A percentile compares a stretch with the other conserved stretches of the same genome.
phyloP scores from a whole-genome alignment of 768 basidiomycete genomes.

The Cystobasidium tubakii region DNA sequence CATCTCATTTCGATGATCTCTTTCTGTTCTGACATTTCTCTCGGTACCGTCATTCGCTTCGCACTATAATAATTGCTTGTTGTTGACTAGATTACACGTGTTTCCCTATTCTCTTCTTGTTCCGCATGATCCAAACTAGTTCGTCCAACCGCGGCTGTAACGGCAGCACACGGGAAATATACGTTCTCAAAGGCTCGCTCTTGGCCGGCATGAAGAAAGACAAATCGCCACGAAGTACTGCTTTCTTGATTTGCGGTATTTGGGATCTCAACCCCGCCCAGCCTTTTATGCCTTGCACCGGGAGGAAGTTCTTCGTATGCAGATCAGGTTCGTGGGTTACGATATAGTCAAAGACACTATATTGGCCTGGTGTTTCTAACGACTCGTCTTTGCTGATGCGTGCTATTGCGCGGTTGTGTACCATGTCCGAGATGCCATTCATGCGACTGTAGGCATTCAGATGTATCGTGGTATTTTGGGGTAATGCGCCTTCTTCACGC shows the following conservation, averaged over 20 bases:
- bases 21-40: not conserved
- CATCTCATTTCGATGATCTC: not conserved
- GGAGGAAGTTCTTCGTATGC: conserved; percentile 40
- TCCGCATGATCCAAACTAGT: conserved; percentile 24
- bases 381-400: conserved; percentile 66
- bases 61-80: not conserved
- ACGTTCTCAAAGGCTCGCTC: not conserved
- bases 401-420: conserved; percentile 58
- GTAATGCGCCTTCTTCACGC: not conserved
- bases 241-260: not conserved
- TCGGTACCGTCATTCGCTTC: not conserved
- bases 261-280: conserved; percentile 39
- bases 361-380: conserved; percentile 41
- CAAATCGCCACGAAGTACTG: not conserved
- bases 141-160: conserved; percentile 5
- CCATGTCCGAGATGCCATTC: conserved; percentile 82
- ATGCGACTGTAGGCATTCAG: conserved; percentile 80
- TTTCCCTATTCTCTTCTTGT: not conserved
- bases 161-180: not conserved
- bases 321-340: conserved; percentile 5
- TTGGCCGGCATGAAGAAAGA: not conserved
- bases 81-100: not conserved
- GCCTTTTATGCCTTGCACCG: conserved; percentile 39
- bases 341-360: conserved; percentile 20
- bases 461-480: conserved; percentile 56